Evolutionary conservation across 2,329 filamentous ascomycete genomes (phyloP).

Genomic region (Colletotrichum orbiculare): DNA sequence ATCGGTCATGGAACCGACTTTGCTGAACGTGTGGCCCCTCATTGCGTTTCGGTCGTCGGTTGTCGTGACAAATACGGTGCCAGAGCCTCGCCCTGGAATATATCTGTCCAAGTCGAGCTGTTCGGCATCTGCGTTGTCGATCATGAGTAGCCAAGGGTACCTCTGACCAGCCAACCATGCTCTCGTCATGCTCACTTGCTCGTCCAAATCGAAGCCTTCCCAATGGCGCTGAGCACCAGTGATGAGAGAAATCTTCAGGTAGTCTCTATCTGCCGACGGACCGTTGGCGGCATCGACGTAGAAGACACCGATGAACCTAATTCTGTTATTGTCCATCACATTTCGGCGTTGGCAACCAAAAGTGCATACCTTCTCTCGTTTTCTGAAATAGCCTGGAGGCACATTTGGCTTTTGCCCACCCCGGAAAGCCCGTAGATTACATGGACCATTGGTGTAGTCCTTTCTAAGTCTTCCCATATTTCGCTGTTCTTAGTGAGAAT

Average conservation of each 20-base stretch:
- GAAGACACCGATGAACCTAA: slow-evolving; percentile 4
- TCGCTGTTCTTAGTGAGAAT: not conserved
- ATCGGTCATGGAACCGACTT: not conserved
- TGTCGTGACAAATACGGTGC: not conserved
- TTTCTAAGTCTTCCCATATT: not conserved
- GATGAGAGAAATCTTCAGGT: not conserved
- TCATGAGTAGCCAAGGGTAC: not conserved
- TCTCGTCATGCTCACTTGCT: not conserved
- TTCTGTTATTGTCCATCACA: too few species aligned
- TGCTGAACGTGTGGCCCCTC: not conserved
- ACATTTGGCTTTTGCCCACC: slow-evolving; percentile 15
- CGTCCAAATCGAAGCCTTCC: not conserved
- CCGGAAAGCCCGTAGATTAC: slow-evolving; percentile 8
- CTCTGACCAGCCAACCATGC: not conserved
- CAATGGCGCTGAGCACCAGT: not conserved
- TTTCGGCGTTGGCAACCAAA: too few species aligned
- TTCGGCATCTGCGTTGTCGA: not conserved
- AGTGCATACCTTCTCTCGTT: not conserved
- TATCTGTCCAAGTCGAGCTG: not conserved
- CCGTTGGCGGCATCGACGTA: slow-evolving; percentile 2
- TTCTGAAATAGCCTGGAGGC: not conserved
- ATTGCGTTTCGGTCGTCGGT: not conserved
- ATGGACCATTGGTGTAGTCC: not conserved
- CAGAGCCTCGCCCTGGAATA: not conserved
- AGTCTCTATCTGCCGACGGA: not conserved